Evolutionary conservation across 495 filamentous ascomycete species (phyloP), one percentile per base, ranked within the genome.

Genomic region (Schizothecium vesticola): DNA sequence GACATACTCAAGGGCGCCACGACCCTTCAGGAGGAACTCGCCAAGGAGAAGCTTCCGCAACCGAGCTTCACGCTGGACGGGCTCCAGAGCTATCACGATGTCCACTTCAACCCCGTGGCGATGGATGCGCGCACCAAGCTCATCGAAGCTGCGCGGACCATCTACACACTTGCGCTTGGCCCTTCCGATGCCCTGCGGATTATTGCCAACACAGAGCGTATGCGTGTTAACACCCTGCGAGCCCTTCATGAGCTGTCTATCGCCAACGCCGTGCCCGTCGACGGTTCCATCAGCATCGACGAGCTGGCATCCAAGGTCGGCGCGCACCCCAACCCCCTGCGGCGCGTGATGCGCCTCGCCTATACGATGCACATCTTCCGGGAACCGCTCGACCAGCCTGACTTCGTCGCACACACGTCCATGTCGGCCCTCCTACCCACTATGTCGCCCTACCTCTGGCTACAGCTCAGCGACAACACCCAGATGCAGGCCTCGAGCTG

Each of bases 291-390:
- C 58, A 51, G 28, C 58, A 60, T 67, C 22, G 22, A 19, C 36
- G 23, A 29, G 3, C 65, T 67, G 23, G 65, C 65, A 1, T 22
- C 59, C 24, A 28, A 23, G 59, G 28, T 62, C 29, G 22, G 22
- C 23, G 59, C 57, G 1, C 65, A 67, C 36, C 58, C 65, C 10
- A 26, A 22, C 65, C 58, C 65, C 1, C 36, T 67, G 3, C 7
- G 21, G 10, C 65, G 65, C 24, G 2, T 67, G 3, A n/a, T 67
- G 10, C 65, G 65, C 19, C 57, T 67, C 57, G 65, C 65, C 7
- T 67, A 61, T 22, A 67, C 65, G 6, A 55, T 61, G 59, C 43
- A 16, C 19, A 28, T 67, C 36, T 67, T 67, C 65, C 59, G 26
- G 19, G 59, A 67, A 36, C 65, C 65, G 1, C 29, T 16, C 24